These are phyloP conservation scores for Bruguiera sexangula DNA, from an alignment of 345 rosid species.

Conservation along the genomic window DNA sequence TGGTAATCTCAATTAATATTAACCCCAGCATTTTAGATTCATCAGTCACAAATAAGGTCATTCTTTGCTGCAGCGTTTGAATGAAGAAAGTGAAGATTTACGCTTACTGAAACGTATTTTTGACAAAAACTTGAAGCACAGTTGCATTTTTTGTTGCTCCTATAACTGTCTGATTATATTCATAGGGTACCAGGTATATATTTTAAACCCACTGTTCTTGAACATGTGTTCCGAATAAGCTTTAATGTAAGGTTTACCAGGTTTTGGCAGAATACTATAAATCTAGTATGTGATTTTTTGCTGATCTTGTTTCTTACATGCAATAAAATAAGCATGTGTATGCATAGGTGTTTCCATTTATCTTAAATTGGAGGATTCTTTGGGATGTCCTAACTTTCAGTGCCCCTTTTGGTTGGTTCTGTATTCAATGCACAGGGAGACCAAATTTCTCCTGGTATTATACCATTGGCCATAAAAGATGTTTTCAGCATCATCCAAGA, in stretches of 20 bases:
- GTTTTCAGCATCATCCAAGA: constrained; percentile 98
- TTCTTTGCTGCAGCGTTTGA: not conserved
- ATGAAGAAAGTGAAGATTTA: constrained; percentile 5
- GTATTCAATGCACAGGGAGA: constrained; percentile 68
- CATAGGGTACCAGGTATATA: too few relatives aligned
- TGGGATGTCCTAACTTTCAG: not conserved
- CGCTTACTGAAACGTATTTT: not conserved
- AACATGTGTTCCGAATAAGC: too few relatives aligned
- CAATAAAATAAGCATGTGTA: too few relatives aligned
- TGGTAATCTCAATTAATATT: not conserved
- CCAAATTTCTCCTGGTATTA: constrained; percentile 90
- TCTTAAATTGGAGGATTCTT: constrained; percentile 5
- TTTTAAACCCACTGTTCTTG: too few relatives aligned
- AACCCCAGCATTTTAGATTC: not conserved
- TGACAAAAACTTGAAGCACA: too few relatives aligned
- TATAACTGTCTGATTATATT: too few relatives aligned
- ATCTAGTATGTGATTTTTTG: too few relatives aligned
- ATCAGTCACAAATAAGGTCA: not conserved
- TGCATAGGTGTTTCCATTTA: too few relatives aligned
- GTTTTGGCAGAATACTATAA: too few relatives aligned
- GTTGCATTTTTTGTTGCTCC: too few relatives aligned
- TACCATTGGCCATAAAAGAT: constrained; percentile 96
- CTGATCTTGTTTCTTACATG: too few relatives aligned
- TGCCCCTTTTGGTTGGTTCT: not conserved
- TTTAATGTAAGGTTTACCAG: too few relatives aligned